Evolutionary conservation across 73 alveolate genomes (phyloP).

Genomic region (Diophrys appendiculata): DNA sequence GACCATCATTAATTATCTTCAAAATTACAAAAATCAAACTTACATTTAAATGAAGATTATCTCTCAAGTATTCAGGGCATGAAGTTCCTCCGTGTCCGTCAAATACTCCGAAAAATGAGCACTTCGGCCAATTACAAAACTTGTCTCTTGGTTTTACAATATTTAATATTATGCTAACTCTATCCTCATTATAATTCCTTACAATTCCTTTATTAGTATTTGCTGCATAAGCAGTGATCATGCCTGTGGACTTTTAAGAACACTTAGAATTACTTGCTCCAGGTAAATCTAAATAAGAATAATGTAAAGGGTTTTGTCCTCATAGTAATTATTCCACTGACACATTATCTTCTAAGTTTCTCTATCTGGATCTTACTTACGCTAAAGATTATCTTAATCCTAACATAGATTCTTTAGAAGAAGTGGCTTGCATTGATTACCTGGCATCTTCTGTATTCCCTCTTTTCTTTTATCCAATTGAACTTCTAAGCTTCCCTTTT

Average conservation of each 20-base stretch:
- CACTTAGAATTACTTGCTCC: conserved; percentile 47
- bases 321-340: conserved; percentile 1
- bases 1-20: conserved; percentile 53
- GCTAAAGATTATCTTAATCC: too few species aligned
- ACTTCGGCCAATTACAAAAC: conserved; percentile 40
- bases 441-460: too few species aligned
- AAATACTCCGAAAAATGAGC: conserved; percentile 42
- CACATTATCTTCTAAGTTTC: too few species aligned
- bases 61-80: conserved; percentile 74
- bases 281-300: not conserved
- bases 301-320: not conserved
- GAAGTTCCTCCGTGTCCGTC: conserved; percentile 57
- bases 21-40: not conserved
- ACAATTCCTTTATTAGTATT: conserved; percentile 34
- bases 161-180: conserved; percentile 51
- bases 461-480: too few species aligned
- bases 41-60: conserved; percentile 74
- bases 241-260: conserved; percentile 30
- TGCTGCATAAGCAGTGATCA: conserved; percentile 60
- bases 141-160: conserved; percentile 41
- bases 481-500: too few species aligned
- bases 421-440: too few species aligned
- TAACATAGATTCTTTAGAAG: too few species aligned
- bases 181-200: conserved; percentile 54
- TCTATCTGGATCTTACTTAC: too few species aligned